Conservation (phyloP, 768 basidiomycete species). For the Pulveroboletus sp. region DNA sequence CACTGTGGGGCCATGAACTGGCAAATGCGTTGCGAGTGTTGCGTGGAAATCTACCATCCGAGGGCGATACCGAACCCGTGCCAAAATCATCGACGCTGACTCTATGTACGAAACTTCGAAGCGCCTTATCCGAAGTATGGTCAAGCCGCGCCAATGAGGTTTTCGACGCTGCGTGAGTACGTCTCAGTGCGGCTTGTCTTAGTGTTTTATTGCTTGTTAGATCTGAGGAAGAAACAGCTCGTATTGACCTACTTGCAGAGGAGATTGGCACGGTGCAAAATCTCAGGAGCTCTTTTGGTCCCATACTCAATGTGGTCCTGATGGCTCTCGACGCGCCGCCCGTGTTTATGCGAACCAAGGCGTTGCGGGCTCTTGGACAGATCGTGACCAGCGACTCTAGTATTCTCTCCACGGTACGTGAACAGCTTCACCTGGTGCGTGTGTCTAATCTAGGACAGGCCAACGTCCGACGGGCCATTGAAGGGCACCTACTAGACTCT, state of each 20-base stretch:
- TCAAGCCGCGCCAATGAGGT: conserved; percentile 65
- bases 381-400: conserved; percentile 88
- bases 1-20: conserved; percentile 80
- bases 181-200: background rate
- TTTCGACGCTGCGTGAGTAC: conserved; percentile 74
- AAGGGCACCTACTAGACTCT: conserved; percentile 84
- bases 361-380: conserved; percentile 83
- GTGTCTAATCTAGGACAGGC: conserved; percentile 38
- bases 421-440: background rate
- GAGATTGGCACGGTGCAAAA: conserved; percentile 75
- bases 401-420: conserved; percentile 64
- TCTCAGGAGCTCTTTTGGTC: conserved; percentile 77
- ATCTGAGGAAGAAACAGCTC: conserved; percentile 66
- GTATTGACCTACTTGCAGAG: conserved; percentile 69
- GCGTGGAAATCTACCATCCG: conserved; percentile 46
- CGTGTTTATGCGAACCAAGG: conserved; percentile 94
- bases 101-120: conserved; percentile 59
- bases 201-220: conserved; percentile 33
- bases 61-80: conserved; percentile 32
- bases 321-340: conserved; percentile 78
- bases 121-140: conserved; percentile 72
- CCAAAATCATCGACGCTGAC: conserved; percentile 13
- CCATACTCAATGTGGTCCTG: conserved; percentile 78
- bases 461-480: conserved; percentile 82
- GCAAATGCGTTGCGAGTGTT: conserved; percentile 65